These are phyloP conservation scores for Leccinum barrowsii DNA, from an alignment of 768 basidiomycete species.

Conservation along the genomic window DNA sequence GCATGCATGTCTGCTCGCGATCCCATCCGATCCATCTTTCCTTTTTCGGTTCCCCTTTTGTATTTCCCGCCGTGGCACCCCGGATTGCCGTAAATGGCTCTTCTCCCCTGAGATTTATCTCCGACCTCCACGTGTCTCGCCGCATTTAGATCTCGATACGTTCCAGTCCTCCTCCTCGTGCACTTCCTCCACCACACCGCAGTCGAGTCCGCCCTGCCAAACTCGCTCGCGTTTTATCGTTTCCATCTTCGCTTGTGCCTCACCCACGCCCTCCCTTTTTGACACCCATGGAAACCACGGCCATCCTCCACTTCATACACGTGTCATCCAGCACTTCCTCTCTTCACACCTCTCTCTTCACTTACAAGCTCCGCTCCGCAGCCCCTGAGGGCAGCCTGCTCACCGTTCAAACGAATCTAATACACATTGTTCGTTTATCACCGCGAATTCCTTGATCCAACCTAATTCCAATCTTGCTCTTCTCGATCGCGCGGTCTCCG, in stretches of 20 bases:
- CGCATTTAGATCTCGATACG: constrained; percentile 20
- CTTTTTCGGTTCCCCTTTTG: constrained; percentile 12
- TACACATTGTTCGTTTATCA: constrained; percentile 9
- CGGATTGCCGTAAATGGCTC: constrained; percentile 25
- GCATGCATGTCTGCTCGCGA: constrained; percentile 10
- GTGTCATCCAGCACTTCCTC: constrained; percentile 20
- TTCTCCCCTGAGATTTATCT: constrained; percentile 26
- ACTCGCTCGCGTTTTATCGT: not conserved
- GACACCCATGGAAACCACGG: constrained; percentile 26
- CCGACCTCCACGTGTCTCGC: constrained; percentile 28
- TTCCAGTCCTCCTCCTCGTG: constrained; percentile 12
- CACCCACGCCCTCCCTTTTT: not conserved
- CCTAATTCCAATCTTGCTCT: constrained; percentile 23
- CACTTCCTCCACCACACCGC: constrained; percentile 11
- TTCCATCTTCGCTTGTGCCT: constrained; percentile 11
- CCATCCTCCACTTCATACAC: constrained; percentile 7
- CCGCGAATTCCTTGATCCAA: constrained; percentile 15
- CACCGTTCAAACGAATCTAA: constrained; percentile 4
- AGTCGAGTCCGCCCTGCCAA: constrained; percentile 15
- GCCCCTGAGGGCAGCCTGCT: constrained; percentile 1
- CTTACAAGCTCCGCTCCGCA: constrained; percentile 17
- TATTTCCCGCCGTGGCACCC: constrained; percentile 27
- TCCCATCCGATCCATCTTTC: constrained; percentile 19
- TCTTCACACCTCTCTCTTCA: constrained; percentile 18
- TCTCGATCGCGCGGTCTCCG: constrained; percentile 25